Evolutionary conservation across 352 stramenopile species (phyloP).

Genomic region (Globisporangium yorkense): DNA sequence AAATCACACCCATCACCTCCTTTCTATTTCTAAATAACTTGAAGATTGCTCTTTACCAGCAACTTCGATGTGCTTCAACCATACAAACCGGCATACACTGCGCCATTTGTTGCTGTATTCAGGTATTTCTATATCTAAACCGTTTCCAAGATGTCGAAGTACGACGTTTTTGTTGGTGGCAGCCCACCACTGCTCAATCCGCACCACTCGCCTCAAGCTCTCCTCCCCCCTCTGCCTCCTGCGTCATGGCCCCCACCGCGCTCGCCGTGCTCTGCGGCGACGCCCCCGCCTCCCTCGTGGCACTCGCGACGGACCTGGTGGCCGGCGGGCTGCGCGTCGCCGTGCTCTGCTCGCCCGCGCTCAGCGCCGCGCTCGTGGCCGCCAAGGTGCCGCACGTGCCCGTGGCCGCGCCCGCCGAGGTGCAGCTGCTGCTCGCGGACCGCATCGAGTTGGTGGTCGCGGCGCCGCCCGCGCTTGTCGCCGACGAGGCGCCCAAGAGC

Average conservation of each 20-base stretch:
- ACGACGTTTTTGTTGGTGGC: neutral
- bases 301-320: conserved; percentile 47
- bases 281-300: conserved; percentile 34
- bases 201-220: neutral
- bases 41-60: conserved; percentile 11
- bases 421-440: conserved; percentile 64
- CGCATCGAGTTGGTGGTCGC: conserved; percentile 65
- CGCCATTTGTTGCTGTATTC: neutral
- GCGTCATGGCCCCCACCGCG: conserved; percentile 29
- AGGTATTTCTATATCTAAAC: conserved; percentile 6
- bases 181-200: neutral
- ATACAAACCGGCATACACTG: neutral
- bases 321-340: conserved; percentile 50
- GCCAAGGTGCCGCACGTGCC: conserved; percentile 73
- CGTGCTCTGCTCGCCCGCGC: conserved; percentile 41
- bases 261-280: conserved; percentile 71
- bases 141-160: conserved; percentile 18
- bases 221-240: neutral
- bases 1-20: conserved; percentile 7
- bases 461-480: conserved; percentile 31
- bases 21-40: conserved; percentile 3
- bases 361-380: conserved; percentile 54
- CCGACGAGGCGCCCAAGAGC: conserved; percentile 27
- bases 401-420: conserved; percentile 52
- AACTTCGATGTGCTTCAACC: neutral